Percentiles rank a stretch among this genome's conserved stretches.
phyloP scores from a whole-genome alignment of 768 basidiomycete species.

The Mycena crocata region DNA sequence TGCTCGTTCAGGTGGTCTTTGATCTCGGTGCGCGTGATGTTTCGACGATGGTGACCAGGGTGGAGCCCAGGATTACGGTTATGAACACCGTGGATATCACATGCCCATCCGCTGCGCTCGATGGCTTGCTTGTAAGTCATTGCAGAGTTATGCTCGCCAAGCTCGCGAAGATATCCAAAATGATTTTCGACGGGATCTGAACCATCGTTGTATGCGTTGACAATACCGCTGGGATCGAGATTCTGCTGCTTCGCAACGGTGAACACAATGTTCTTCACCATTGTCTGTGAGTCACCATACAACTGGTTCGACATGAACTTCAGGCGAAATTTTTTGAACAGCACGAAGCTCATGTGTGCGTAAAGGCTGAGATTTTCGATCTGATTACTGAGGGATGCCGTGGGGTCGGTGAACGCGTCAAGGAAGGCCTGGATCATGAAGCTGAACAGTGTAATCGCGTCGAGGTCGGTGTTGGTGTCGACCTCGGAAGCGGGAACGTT shows the following conservation, averaged over 20 bases:
- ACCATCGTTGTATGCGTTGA: constrained; percentile 30
- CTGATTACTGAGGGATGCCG: constrained; percentile 39
- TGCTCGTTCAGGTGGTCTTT: constrained; percentile 3
- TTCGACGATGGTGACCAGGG: not conserved
- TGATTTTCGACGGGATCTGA: not conserved
- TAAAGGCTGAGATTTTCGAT: constrained; percentile 38
- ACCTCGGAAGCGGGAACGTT: constrained; percentile 2
- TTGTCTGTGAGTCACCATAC: constrained; percentile 44
- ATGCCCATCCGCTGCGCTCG: not conserved
- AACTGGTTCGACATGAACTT: constrained; percentile 43
- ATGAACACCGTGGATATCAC: not conserved
- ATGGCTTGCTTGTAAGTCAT: not conserved
- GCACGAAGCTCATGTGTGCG: constrained; percentile 37
- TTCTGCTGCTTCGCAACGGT: constrained; percentile 35
- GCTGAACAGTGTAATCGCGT: constrained; percentile 17
- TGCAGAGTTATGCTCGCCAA: not conserved
- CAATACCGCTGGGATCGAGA: constrained; percentile 30
- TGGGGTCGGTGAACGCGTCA: constrained; percentile 38
- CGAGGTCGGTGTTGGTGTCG: not conserved
- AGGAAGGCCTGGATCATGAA: constrained; percentile 30
- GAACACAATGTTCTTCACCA: constrained; percentile 39
- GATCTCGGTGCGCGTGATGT: not conserved
- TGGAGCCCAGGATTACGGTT: not conserved
- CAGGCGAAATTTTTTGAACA: constrained; percentile 34
- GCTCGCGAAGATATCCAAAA: constrained; percentile 15